These are phyloP conservation scores for Fusarium irregulare DNA, from an alignment of 2,329 filamentous ascomycete genomes.

Conservation along the genomic window DNA sequence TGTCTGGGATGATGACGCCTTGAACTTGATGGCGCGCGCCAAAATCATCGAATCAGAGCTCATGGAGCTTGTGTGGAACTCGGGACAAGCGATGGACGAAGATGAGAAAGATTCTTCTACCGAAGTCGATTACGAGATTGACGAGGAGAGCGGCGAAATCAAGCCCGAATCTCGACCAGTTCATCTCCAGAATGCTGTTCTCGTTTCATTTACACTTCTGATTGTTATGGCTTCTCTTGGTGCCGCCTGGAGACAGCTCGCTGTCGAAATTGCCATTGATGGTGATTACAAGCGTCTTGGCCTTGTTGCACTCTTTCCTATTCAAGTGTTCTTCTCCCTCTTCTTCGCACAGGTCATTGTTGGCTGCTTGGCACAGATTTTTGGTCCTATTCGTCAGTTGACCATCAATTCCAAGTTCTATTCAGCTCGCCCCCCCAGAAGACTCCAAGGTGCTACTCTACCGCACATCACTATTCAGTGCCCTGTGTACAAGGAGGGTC, in stretches of 20 bases:
- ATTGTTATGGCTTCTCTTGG: constrained; percentile 75
- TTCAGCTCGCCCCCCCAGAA: constrained; percentile 75
- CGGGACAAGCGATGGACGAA: constrained; percentile 65
- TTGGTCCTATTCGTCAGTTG: constrained; percentile 80
- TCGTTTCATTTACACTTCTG: constrained; percentile 74
- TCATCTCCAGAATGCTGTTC: constrained; percentile 75
- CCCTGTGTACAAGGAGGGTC: constrained; percentile 88
- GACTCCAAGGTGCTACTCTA: constrained; percentile 67
- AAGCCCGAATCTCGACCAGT: constrained; percentile 73
- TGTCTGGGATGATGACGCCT: constrained; percentile 85
- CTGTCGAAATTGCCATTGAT: constrained; percentile 75
- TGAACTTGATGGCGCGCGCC: constrained; percentile 75
- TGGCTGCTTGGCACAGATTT: constrained; percentile 78
- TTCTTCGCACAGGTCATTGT: constrained; percentile 85
- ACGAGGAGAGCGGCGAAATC: constrained; percentile 77
- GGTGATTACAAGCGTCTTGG: constrained; percentile 70
- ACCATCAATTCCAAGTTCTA: constrained; percentile 83
- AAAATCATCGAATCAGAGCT: constrained; percentile 79
- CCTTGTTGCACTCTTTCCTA: constrained; percentile 72
- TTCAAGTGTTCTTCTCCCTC: constrained; percentile 84
- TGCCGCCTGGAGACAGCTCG: constrained; percentile 75
- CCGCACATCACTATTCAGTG: constrained; percentile 86
- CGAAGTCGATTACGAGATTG: constrained; percentile 66
- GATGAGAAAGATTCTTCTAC: constrained; percentile 62
- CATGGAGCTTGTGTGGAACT: constrained; percentile 81